phyloP scores from a whole-genome alignment of 2,329 filamentous ascomycete genomes.

The Pseudogymnoascus sp. region DNA sequence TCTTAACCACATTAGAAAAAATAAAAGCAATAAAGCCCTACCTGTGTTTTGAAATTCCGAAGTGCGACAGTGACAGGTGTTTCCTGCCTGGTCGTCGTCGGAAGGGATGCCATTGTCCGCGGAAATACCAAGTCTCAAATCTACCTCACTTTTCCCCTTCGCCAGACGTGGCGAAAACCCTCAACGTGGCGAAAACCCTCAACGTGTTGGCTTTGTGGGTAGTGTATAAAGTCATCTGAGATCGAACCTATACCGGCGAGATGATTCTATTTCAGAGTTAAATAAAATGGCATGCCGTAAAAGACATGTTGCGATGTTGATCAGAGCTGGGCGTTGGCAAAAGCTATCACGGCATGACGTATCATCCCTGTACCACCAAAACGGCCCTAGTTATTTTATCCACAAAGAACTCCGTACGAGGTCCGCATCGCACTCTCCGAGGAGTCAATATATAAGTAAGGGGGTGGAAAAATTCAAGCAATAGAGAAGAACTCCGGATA shows the following conservation, averaged over 20 bases:
- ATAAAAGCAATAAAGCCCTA: not conserved
- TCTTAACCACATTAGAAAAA: not conserved
- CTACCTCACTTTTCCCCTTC: not conserved
- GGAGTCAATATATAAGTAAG: not conserved
- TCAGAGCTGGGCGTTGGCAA: not conserved
- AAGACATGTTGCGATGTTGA: not conserved
- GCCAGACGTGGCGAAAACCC: not conserved
- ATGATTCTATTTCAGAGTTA: not conserved
- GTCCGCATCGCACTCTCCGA: not conserved
- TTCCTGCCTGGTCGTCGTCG: not conserved
- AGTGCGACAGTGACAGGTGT: not conserved
- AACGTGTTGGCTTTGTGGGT: not conserved
- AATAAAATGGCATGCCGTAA: not conserved
- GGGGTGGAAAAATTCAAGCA: not conserved
- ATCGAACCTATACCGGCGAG: not conserved
- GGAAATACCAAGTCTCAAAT: not conserved
- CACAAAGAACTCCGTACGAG: not conserved
- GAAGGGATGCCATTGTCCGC: slow-evolving; percentile 1
- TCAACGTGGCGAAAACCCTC: not conserved
- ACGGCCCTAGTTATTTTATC: not conserved
- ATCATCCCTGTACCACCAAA: slow-evolving; percentile 1
- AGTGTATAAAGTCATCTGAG: not conserved
- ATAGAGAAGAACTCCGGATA: not conserved
- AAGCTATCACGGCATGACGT: slow-evolving; percentile 3
- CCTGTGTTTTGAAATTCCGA: slow-evolving; percentile 1